These are phyloP conservation scores for Plenodomus tracheiphilus DNA, from an alignment of 2,329 filamentous ascomycete species.

Conservation along the genomic window DNA sequence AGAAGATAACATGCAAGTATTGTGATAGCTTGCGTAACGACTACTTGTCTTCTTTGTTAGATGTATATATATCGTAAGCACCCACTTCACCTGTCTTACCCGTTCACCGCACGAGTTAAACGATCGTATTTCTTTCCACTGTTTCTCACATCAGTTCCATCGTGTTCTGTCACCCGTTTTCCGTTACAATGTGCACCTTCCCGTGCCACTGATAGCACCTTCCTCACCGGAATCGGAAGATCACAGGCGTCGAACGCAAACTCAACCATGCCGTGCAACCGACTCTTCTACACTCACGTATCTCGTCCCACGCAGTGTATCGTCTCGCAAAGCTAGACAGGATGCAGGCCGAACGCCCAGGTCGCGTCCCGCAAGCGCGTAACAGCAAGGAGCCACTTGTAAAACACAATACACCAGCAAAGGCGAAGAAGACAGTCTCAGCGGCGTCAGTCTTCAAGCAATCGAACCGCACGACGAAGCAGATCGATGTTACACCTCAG, in stretches of 20 bases:
- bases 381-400: neutral
- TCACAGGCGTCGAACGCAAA: conserved; percentile 2
- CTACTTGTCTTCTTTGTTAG: neutral
- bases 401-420: neutral
- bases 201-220: conserved; percentile 3
- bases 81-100: too few relatives aligned
- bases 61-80: neutral
- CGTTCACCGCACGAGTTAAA: too few relatives aligned
- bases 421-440: conserved; percentile 20
- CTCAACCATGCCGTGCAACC: conserved; percentile 1
- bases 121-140: too few relatives aligned
- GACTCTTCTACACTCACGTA: neutral
- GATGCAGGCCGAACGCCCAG: conserved; percentile 4
- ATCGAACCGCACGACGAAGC: conserved; percentile 10
- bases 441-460: conserved; percentile 32
- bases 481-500: neutral
- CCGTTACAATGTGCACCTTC: neutral
- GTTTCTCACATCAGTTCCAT: too few relatives aligned
- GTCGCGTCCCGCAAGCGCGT: neutral
- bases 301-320: neutral
- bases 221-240: conserved; percentile 10
- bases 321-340: neutral
- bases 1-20: neutral
- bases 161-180: too few relatives aligned
- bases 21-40: too few relatives aligned